Evolutionary conservation across 164 flowering plant species (phyloP), one percentile per base, ranked within the genome.

Genomic region (Chimonanthus salicifolius): DNA sequence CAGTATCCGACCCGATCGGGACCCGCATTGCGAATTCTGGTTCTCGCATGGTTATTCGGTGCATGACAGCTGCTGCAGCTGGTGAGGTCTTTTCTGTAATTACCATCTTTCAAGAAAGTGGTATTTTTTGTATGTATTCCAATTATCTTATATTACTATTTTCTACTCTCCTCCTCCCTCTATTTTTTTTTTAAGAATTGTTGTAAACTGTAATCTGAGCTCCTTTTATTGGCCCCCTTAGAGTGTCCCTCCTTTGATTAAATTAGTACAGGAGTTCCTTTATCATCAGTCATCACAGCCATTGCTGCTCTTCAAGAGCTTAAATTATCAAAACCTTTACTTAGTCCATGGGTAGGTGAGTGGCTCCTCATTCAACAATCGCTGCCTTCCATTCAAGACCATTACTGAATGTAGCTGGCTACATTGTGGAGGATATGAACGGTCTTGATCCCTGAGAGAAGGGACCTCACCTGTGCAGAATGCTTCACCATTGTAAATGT

Each of bases 11-110:
- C 49, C 65, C 77, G 3, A 11, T 68, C 49, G 50, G 65, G 47
- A 64, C 74, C 51, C 74, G 78, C n/a, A 58, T 65, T 47, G 54
- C 74, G 64, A 77, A 54, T 71, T 69, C 74, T 20, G 74, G 60
- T 51, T 78, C 83, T 66, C 81, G 82, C 2, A 21, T 80, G 72
- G 73, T 69, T 47, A 49, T 85, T 68, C 81, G 64, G 33, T 85
- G 85, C 76, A 78, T 77, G 80, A 71, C 84, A 13, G 11, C 83
- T n/a, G 15, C 83, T 45, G 77, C 68, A 63, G 4, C 79, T 74
- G 86, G 84, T 76, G 21, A 50, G 7, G 47, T 50, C 18, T 7
- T 71, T 47, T 62, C n/a, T 71, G 7, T 69, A 4, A 48, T 69
- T 9, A 51, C 9, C 11, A 16, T 43, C 2, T 43, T 65, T 20